These are phyloP conservation scores for Penicillium frequentans DNA, from an alignment of 2,329 filamentous ascomycete species.

Conservation along the genomic window DNA sequence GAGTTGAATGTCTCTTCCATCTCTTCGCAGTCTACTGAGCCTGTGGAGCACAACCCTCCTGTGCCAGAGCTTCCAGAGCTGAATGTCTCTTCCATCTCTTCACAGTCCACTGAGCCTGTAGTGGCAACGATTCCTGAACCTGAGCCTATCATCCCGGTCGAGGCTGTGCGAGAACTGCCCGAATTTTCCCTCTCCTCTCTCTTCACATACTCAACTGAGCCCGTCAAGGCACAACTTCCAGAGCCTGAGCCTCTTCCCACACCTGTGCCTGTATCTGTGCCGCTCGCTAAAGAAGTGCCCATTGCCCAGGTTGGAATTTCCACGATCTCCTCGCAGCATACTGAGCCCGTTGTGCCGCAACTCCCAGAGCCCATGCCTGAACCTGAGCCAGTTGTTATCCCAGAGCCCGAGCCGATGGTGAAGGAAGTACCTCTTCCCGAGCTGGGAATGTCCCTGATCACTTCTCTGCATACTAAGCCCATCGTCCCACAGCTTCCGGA, in stretches of 20 bases:
- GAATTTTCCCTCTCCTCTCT: conserved; percentile 35
- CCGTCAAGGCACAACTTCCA: conserved; percentile 21
- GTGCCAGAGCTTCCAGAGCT: conserved; percentile 22
- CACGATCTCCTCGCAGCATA: conserved; percentile 2
- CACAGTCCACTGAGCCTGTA: conserved; percentile 28
- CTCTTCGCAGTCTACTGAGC: conserved; percentile 28
- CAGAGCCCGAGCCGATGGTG: conserved; percentile 11
- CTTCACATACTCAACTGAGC: conserved; percentile 28
- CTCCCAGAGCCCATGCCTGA: conserved; percentile 1
- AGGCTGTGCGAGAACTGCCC: conserved; percentile 9
- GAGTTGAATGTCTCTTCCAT: conserved; percentile 31
- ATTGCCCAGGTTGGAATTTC: neutral
- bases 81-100: conserved; percentile 30
- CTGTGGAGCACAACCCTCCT: conserved; percentile 24
- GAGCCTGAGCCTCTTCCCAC: conserved; percentile 20
- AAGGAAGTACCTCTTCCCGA: neutral
- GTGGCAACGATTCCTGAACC: conserved; percentile 10
- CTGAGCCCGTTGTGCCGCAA: neutral
- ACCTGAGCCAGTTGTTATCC: conserved; percentile 10
- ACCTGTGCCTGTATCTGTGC: conserved; percentile 16
- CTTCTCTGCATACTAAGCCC: conserved; percentile 2
- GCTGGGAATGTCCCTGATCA: conserved; percentile 2
- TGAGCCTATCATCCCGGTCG: conserved; percentile 13
- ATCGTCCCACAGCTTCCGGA: conserved; percentile 13
- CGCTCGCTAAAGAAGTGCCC: neutral